Evolutionary conservation across 805 yeast genomes (phyloP).

Genomic region (Schwanniomyces occidentalis): DNA sequence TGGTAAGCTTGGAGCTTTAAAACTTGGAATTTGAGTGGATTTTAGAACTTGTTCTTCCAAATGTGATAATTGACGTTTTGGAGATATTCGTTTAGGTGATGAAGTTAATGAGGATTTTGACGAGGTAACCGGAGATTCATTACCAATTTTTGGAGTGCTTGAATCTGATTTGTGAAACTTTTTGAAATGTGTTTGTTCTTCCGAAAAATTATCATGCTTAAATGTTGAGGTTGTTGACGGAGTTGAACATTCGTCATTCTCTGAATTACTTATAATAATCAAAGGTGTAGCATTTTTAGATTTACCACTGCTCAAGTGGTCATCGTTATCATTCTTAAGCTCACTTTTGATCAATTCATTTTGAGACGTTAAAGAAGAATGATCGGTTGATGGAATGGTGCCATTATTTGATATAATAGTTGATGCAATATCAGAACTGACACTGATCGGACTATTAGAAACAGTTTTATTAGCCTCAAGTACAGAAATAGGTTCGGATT

Average conservation of each 20-base stretch:
- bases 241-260: conserved; percentile 14
- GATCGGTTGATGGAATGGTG: conserved; percentile 31
- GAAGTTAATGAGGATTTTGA: too few species aligned
- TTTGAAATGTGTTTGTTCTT: too few species aligned
- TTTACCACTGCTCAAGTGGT: too few species aligned
- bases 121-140: too few species aligned
- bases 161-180: too few species aligned
- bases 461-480: conserved; percentile 4
- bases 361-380: conserved; percentile 24
- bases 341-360: conserved; percentile 11
- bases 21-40: conserved; percentile 29
- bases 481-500: background rate
- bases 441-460: conserved; percentile 27
- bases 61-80: too few species aligned
- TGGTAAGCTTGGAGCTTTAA: conserved; percentile 8
- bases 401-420: conserved; percentile 28
- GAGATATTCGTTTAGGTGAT: too few species aligned
- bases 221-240: conserved; percentile 20
- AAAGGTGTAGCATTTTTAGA: conserved; percentile 11
- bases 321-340: conserved; percentile 3
- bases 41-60: too few species aligned
- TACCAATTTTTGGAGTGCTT: too few species aligned
- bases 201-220: conserved; percentile 15
- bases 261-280: conserved; percentile 17
- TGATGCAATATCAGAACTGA: conserved; percentile 28